Conservation (phyloP, 1,284 basidiomycete species). For the Pascua sp. region DNA sequence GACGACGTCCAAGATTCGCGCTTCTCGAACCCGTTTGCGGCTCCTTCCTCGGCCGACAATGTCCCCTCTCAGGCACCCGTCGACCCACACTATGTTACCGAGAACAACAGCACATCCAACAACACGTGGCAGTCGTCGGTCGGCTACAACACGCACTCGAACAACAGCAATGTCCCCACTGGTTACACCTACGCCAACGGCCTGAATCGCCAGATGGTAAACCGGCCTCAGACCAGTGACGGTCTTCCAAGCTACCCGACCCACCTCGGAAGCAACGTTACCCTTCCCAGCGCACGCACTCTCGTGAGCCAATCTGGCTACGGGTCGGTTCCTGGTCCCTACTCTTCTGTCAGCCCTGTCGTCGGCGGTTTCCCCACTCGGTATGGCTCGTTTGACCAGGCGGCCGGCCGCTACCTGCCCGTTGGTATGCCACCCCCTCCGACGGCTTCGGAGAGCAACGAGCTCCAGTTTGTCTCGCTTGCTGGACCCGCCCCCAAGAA, state of each 20-base stretch:
- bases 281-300: slow-evolving; percentile 34
- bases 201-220: neutral
- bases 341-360: slow-evolving; percentile 7
- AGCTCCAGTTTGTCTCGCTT: slow-evolving; percentile 22
- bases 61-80: no score
- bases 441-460: slow-evolving; percentile 6
- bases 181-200: neutral
- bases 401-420: slow-evolving; percentile 6
- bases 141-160: no score
- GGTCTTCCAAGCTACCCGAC: slow-evolving; percentile 35
- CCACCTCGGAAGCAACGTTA: slow-evolving; percentile 17
- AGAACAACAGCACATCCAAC: no score
- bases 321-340: slow-evolving; percentile 5
- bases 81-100: no score
- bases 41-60: no score
- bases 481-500: slow-evolving; percentile 43
- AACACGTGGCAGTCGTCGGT: no score
- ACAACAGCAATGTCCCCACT: no score
- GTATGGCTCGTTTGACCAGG: slow-evolving; percentile 32
- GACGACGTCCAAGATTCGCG: no score
- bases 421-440: slow-evolving; percentile 2
- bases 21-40: no score
- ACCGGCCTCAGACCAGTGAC: slow-evolving; percentile 29
- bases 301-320: slow-evolving; percentile 24
- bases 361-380: slow-evolving; percentile 14